Conservation (phyloP, 2,329 filamentous ascomycete species). For the Aspergillus ochraceoroseus region DNA sequence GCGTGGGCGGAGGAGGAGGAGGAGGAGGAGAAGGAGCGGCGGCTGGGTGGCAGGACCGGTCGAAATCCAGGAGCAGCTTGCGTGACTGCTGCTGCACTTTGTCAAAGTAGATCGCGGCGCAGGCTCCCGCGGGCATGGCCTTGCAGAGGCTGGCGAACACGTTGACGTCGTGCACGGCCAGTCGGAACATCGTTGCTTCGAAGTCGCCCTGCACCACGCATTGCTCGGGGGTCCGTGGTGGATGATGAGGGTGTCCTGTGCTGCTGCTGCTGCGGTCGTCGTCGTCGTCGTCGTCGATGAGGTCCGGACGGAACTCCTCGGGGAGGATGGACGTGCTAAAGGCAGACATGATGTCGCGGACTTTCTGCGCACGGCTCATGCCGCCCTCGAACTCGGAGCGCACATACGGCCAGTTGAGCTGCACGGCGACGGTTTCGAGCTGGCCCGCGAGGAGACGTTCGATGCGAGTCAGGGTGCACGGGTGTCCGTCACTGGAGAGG, state of each 20-base stretch:
- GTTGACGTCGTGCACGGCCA: constrained; percentile 44
- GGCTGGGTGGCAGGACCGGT: constrained; percentile 36
- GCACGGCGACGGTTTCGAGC: constrained; percentile 32
- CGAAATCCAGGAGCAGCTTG: constrained; percentile 37
- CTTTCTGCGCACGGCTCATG: constrained; percentile 39
- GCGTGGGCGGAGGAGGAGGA: neutral
- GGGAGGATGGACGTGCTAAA: constrained; percentile 40
- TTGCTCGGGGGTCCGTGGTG: constrained; percentile 34
- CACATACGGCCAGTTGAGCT: constrained; percentile 35
- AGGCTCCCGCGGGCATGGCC: constrained; percentile 40
- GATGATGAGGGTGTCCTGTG: constrained; percentile 20
- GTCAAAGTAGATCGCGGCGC: constrained; percentile 44
- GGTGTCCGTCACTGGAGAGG: constrained; percentile 33
- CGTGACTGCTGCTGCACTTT: constrained; percentile 38
- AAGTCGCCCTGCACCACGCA: constrained; percentile 45
- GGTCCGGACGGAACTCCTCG: constrained; percentile 40
- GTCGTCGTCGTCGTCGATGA: constrained; percentile 30
- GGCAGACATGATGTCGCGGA: constrained; percentile 45
- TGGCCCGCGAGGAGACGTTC: constrained; percentile 32
- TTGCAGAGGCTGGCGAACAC: constrained; percentile 42
- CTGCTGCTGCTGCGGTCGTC: neutral
- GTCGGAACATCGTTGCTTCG: constrained; percentile 44
- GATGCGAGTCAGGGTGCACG: constrained; percentile 28
- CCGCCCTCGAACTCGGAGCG: constrained; percentile 25
- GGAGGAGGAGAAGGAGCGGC: neutral